Conservation (phyloP, 352 stramenopile genomes). For the Globisporangium middletonii region DNA sequence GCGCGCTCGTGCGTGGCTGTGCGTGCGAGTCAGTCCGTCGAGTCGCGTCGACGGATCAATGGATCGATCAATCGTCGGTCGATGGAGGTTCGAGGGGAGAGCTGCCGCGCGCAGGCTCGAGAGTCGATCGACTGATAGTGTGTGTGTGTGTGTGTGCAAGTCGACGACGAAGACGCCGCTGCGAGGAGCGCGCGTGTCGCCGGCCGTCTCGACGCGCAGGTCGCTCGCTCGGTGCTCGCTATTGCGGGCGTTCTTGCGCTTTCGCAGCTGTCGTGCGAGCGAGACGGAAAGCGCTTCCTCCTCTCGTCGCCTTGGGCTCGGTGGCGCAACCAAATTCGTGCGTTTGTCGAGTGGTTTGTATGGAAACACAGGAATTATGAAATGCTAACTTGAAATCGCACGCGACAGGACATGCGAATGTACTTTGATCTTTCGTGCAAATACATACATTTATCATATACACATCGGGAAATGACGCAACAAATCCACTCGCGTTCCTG, state of each 20-base stretch:
- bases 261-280: neutral
- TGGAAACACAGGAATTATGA: neutral
- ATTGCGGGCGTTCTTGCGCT: constrained; percentile 1
- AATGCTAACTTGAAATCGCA: neutral
- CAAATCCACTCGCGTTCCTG: too few relatives aligned
- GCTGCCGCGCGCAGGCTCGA: too few relatives aligned
- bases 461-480: too few relatives aligned
- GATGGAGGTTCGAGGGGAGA: neutral
- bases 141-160: too few relatives aligned
- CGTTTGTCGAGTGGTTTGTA: neutral
- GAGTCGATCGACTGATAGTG: too few relatives aligned
- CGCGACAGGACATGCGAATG: too few relatives aligned
- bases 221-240: neutral
- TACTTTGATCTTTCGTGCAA: too few relatives aligned
- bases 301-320: neutral
- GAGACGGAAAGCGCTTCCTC: neutral
- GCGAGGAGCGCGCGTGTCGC: neutral
- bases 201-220: neutral
- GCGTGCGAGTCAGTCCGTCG: too few relatives aligned
- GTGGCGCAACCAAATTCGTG: neutral
- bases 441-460: too few relatives aligned
- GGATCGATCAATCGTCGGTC: neutral
- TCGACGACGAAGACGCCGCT: neutral
- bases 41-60: neutral
- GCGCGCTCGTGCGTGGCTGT: neutral